Evolutionary conservation across 2,329 filamentous ascomycete species (phyloP), one percentile per base, ranked within the genome.

Genomic region (Xylaria arbuscula): DNA sequence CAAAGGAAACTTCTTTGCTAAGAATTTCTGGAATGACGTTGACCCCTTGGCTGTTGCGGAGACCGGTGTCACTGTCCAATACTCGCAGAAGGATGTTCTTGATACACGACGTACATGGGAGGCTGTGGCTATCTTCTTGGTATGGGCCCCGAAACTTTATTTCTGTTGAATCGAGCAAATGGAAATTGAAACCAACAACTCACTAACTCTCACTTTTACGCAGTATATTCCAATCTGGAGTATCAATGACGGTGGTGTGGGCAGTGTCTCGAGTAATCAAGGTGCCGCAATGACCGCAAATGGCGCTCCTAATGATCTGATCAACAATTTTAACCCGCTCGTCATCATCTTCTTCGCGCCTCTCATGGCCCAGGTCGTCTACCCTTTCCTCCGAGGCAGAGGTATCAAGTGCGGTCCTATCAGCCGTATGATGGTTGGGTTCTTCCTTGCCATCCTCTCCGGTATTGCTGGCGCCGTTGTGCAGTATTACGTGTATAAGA

Each of bases 401-500:
- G 40, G 40, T 7, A 45, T 45, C 15, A 45, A 45, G 40, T 45
- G 40, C 40, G 40, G 40, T 6, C 40, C 40, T 45, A 45, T 45
- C 40, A 45, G 40, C 40, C 40, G 40, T 45, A 45, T 45, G 15
- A 45, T 45, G 40, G 40, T 45, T 17, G 40, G 40, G 15, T 45
- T 45, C 15, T 45, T 45, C 5, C 2, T 45, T 45, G 40, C 40
- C 17, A 45, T 45, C 40, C 40, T 45, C 15, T 45, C 40, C 17
- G 40, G 40, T 45, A 45, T 45, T 45, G 40, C 40, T 45, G 40
- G 40, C 40, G 40, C 40, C 15, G 40, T 45, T n/a, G 40, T 45
- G 13, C 40, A 45, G 40, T 45, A 45, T n/a, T 45, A 45, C 40
- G 40, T 45, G 40, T 45, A 45, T n/a, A 45, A 45, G 40, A 45